phyloP scores from a whole-genome alignment of 2,329 filamentous ascomycete genomes.

The Massarina eburnea region DNA sequence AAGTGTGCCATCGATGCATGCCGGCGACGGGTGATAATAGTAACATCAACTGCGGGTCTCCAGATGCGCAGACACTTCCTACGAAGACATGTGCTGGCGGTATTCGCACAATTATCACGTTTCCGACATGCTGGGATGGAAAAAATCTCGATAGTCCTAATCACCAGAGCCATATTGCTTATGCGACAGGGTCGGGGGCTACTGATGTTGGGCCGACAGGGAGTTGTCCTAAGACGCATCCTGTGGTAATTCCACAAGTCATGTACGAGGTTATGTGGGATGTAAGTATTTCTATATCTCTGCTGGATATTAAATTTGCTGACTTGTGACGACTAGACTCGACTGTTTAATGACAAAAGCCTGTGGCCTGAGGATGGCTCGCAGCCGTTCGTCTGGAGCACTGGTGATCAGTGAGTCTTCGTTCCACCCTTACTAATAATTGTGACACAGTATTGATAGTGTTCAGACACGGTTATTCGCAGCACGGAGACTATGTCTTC shows the following conservation, averaged over 20 bases:
- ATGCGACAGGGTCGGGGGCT: constrained; percentile 28
- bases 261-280: constrained; percentile 38
- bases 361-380: constrained; percentile 24
- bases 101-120: constrained; percentile 67
- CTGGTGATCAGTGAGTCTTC: constrained; percentile 28
- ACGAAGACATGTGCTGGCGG: constrained; percentile 54
- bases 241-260: constrained; percentile 30
- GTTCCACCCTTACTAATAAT: too few species aligned
- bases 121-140: constrained; percentile 74
- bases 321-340: constrained; percentile 14
- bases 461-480: constrained; percentile 13
- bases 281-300: constrained; percentile 11
- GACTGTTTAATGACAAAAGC: constrained; percentile 17
- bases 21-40: constrained; percentile 21
- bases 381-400: constrained; percentile 31
- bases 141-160: constrained; percentile 57
- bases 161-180: constrained; percentile 66
- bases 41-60: constrained; percentile 24
- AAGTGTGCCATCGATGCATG: constrained; percentile 31
- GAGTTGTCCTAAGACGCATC: constrained; percentile 26
- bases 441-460: neutral
- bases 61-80: constrained; percentile 22
- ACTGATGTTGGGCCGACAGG: constrained; percentile 31
- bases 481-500: constrained; percentile 36
- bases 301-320: constrained; percentile 1